Percentiles rank a stretch among this genome's conserved stretches.
phyloP scores from a whole-genome alignment of 306 rosid genomes.

The Lathyrus oleraceus region DNA sequence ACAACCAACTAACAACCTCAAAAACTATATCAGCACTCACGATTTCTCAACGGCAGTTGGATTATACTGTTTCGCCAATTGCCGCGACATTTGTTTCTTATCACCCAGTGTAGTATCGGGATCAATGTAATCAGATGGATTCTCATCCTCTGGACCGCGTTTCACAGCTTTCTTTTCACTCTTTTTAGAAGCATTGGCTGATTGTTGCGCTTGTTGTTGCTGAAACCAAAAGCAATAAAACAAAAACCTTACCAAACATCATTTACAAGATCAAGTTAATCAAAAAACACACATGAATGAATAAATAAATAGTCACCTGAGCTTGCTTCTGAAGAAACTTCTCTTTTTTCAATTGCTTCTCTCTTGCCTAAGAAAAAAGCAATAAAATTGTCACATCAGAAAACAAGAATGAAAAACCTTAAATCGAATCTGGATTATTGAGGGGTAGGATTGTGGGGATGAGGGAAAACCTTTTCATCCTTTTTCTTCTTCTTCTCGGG shows the following conservation, averaged over 20 bases:
- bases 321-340: slow-evolving; percentile 73
- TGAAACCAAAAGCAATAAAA: slow-evolving; percentile 14
- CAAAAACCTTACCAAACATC: neutral
- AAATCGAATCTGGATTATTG: neutral
- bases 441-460: neutral
- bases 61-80: slow-evolving; percentile 79
- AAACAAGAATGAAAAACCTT: neutral
- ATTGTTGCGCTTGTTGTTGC: slow-evolving; percentile 85
- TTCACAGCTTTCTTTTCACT: slow-evolving; percentile 71
- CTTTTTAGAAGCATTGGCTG: slow-evolving; percentile 61
- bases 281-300: neutral
- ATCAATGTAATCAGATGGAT: slow-evolving; percentile 70
- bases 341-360: slow-evolving; percentile 83
- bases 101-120: slow-evolving; percentile 74
- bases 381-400: slow-evolving; percentile 14
- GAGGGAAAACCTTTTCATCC: slow-evolving; percentile 69
- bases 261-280: slow-evolving; percentile 19
- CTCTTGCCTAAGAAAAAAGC: slow-evolving; percentile 66
- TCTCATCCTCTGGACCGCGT: slow-evolving; percentile 71
- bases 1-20: slow-evolving; percentile 5
- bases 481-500: slow-evolving; percentile 94
- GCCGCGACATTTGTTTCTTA: slow-evolving; percentile 71
- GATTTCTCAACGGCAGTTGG: slow-evolving; percentile 80
- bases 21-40: slow-evolving; percentile 50
- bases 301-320: slow-evolving; percentile 74